These are phyloP conservation scores for Podochytrium sp. DNA, from an alignment of 192 early-diverging fungal genomes.

Conservation along the genomic window DNA sequence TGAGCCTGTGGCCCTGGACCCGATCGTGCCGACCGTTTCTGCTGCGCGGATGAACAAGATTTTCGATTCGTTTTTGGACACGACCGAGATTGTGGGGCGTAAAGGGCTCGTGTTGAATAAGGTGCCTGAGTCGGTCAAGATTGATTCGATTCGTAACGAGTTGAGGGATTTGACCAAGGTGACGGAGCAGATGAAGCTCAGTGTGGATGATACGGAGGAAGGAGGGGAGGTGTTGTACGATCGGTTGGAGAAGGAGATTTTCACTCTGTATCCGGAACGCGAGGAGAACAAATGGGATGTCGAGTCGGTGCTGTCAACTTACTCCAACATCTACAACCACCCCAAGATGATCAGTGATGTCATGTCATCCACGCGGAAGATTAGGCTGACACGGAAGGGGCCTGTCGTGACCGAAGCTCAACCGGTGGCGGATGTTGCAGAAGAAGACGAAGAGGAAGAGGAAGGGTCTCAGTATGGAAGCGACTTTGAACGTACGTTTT, in stretches of 20 bases:
- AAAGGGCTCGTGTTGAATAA: constrained; percentile 35
- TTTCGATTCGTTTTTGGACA: constrained; percentile 58
- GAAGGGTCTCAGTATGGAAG: constrained; percentile 39
- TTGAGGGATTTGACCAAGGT: constrained; percentile 32
- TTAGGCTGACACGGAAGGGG: constrained; percentile 32
- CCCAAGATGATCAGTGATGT: constrained; percentile 79
- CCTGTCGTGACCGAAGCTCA: constrained; percentile 56
- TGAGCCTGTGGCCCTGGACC: neutral
- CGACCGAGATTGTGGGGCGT: constrained; percentile 43
- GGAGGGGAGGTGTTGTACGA: constrained; percentile 69
- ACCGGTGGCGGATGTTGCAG: neutral
- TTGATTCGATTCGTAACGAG: constrained; percentile 46
- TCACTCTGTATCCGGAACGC: constrained; percentile 30
- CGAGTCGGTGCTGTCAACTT: constrained; percentile 86
- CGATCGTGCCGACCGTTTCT: constrained; percentile 1
- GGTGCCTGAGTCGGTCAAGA: constrained; percentile 37
- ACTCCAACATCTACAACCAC: constrained; percentile 94
- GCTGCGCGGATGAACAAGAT: constrained; percentile 39
- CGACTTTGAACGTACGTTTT: constrained; percentile 2
- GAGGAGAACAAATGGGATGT: constrained; percentile 81
- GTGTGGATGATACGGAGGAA: constrained; percentile 33
- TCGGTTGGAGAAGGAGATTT: constrained; percentile 51
- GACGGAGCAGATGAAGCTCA: constrained; percentile 24
- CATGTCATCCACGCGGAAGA: constrained; percentile 18
- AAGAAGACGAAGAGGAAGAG: constrained; percentile 28